These are phyloP conservation scores for Moringa oleifera DNA, from an alignment of 345 rosid species.

Conservation along the genomic window DNA sequence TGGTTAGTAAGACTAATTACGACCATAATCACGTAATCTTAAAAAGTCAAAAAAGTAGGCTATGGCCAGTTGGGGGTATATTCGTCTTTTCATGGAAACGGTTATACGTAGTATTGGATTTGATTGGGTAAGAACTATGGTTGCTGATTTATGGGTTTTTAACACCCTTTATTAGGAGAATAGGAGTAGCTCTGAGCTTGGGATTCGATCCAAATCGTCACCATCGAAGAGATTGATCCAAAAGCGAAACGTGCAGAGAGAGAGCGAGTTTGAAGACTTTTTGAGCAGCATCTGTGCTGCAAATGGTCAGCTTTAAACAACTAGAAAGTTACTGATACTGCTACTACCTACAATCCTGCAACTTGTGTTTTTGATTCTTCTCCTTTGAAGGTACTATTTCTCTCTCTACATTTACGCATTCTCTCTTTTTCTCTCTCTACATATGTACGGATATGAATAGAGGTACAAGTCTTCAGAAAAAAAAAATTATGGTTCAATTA, in stretches of 20 bases:
- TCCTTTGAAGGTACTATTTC: neutral
- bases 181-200: conserved; percentile 17
- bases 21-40: no score
- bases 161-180: neutral
- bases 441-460: conserved; percentile 1
- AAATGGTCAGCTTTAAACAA: conserved; percentile 5
- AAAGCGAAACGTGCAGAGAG: conserved; percentile 3
- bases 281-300: neutral
- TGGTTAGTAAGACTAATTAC: no score
- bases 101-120: neutral
- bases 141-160: neutral
- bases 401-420: conserved; percentile 1
- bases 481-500: no score
- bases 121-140: neutral
- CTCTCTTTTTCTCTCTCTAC: conserved; percentile 12
- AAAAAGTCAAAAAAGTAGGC: no score
- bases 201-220: conserved; percentile 33
- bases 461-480: no score
- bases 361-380: neutral
- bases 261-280: conserved; percentile 4
- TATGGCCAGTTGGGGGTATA: no score
- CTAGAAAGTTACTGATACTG: neutral
- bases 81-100: no score
- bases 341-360: conserved; percentile 14
- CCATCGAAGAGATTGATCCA: conserved; percentile 21